These are phyloP conservation scores for Peronosclerospora sorghi DNA, from an alignment of 352 stramenopile genomes.

Conservation along the genomic window DNA sequence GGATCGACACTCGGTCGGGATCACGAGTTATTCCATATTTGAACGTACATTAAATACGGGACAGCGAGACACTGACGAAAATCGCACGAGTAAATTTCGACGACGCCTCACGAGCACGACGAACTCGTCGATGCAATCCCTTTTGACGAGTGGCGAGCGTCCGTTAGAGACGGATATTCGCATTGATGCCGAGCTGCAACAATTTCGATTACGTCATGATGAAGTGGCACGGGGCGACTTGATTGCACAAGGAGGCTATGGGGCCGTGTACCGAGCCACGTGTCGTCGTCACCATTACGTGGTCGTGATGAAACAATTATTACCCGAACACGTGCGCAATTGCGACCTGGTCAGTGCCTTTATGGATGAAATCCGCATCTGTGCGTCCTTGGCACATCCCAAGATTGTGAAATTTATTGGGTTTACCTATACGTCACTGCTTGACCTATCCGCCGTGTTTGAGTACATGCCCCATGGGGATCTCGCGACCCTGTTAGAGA, in stretches of 20 bases:
- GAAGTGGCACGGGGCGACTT: slow-evolving; percentile 30
- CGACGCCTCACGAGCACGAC: slow-evolving; percentile 5
- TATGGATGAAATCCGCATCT: slow-evolving; percentile 38
- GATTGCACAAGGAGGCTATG: slow-evolving; percentile 49
- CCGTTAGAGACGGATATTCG: slow-evolving; percentile 55
- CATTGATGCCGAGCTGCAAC: slow-evolving; percentile 43
- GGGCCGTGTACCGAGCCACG: slow-evolving; percentile 41
- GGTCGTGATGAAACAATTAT: slow-evolving; percentile 39
- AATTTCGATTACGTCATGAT: slow-evolving; percentile 36
- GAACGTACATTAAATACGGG: slow-evolving; percentile 18
- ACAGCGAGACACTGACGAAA: slow-evolving; percentile 4
- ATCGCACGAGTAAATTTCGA: slow-evolving; percentile 7
- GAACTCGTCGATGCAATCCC: slow-evolving; percentile 9
- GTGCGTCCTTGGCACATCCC: slow-evolving; percentile 23
- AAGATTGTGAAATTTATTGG: slow-evolving; percentile 46
- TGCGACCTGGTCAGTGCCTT: slow-evolving; percentile 32
- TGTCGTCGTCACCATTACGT: slow-evolving; percentile 21
- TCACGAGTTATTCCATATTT: slow-evolving; percentile 8
- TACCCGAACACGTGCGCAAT: slow-evolving; percentile 22
- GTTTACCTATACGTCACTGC: slow-evolving; percentile 42
- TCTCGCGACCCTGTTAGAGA: slow-evolving; percentile 27
- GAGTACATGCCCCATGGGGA: slow-evolving; percentile 42
- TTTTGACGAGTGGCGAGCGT: slow-evolving; percentile 3
- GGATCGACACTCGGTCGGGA: slow-evolving; percentile 4
- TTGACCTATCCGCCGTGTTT: slow-evolving; percentile 39